Base-by-base conservation (phyloP, 169 alveolate species). In the Theileria orientalis region DNA sequence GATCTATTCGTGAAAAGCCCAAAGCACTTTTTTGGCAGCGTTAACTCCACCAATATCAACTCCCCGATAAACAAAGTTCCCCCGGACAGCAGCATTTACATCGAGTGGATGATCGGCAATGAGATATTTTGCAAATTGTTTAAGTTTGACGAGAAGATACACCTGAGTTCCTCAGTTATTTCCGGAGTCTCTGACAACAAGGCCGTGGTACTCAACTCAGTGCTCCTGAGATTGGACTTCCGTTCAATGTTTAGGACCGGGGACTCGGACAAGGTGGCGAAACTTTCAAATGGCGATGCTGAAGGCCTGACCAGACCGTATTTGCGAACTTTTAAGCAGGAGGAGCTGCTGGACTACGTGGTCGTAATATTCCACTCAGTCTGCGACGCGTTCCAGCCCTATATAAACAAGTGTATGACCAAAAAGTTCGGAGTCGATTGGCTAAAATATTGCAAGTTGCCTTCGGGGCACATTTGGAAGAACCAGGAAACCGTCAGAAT, bases 21-120 rank as follows among this genome's bases (percentile, higher is more conserved):
- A 3, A 57, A 71, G 7, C 51, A 37, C 64, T 82, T 82, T 44
- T 68, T 82, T 47, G n/a, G 57, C 44, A 29, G 57, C 62, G 27
- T 40, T 69, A 3, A 74, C 69, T 19, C 42, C 25, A 40, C 23
- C 44, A 73, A 59, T 61, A 73, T 19, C 41, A 70, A 40, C 54
- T 47, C 66, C 9, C 44, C 47, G 14, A 25, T 23, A 8, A 59
- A 25, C 40, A 74, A 76, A 40, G 66, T 88, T 16, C 63, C 85
- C 21, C 77, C 71, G 29, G 77, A 84, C 69, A 66, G 74, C 14
- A 71, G 72, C 29, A 64, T 90, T 27, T 85, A 83, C 70, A 79
- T 90, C 41, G 90, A 84, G 40, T 90, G 94, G 94, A 83, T 80
- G 19, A 90, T 90, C 30, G 94, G 94, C 52, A 83, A 85, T 76